phyloP scores from a whole-genome alignment of 2,329 filamentous ascomycete genomes.

The Colletotrichum higginsianum region DNA sequence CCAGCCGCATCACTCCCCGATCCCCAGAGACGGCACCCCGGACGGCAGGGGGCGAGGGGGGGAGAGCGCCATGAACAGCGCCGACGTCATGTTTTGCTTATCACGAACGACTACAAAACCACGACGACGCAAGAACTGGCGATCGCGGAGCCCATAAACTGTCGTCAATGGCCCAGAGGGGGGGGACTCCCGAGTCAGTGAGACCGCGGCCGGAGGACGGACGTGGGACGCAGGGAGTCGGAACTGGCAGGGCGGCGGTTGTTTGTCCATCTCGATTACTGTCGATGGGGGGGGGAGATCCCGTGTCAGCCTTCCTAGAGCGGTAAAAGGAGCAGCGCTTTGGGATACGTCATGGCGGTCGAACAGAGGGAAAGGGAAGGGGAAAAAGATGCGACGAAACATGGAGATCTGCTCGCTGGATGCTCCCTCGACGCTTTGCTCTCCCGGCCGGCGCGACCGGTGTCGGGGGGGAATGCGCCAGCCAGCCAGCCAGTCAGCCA shows the following conservation, averaged over 20 bases:
- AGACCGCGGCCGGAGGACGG: not conserved
- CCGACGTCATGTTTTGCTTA: constrained; percentile 29
- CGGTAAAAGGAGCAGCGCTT: constrained; percentile 29
- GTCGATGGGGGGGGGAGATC: constrained; percentile 19
- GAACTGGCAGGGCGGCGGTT: not conserved
- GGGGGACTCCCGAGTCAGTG: constrained; percentile 4
- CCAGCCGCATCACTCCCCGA: not conserved
- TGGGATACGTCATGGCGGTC: constrained; percentile 33
- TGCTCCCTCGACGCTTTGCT: not conserved
- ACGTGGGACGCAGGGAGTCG: not conserved
- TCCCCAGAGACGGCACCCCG: not conserved
- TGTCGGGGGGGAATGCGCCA: not conserved
- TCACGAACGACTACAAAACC: not conserved
- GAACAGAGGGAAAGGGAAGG: not conserved
- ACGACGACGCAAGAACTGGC: not conserved
- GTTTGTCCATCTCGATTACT: constrained; percentile 33
- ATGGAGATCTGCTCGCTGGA: not conserved
- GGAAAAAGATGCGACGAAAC: not conserved
- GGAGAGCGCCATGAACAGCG: not conserved
- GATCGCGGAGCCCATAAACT: constrained; percentile 4
- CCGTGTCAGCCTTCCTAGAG: constrained; percentile 38
- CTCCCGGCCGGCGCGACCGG: constrained; percentile 17
- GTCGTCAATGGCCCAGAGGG: not conserved
- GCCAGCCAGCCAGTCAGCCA: not conserved
- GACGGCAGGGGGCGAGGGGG: not conserved